Percentiles rank a stretch among this genome's conserved stretches.
Conservation (phyloP, 805 yeast genomes). For the Barnettozyma californica region DNA sequence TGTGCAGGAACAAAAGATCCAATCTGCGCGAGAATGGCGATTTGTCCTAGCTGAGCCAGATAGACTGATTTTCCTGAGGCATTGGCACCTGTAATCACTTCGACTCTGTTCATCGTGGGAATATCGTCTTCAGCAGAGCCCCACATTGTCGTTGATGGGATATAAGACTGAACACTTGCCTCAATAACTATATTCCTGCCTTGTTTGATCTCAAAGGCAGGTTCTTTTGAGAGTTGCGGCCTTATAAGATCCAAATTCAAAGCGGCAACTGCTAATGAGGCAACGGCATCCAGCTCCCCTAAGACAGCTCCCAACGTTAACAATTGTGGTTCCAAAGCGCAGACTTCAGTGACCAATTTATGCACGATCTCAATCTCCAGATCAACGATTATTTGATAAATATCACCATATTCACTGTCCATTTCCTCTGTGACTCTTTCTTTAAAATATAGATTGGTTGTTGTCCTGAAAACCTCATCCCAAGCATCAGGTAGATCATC, state of each 20-base stretch:
- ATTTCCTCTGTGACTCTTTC: conserved; percentile 26
- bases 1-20: conserved; percentile 52
- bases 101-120: not conserved
- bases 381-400: conserved; percentile 36
- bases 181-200: conserved; percentile 48
- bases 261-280: conserved; percentile 31
- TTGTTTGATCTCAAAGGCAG: conserved; percentile 27
- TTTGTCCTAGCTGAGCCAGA: conserved; percentile 42
- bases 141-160: conserved; percentile 37
- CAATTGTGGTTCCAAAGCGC: conserved; percentile 13
- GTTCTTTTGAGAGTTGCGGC: conserved; percentile 29
- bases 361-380: conserved; percentile 36
- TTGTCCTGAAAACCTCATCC: conserved; percentile 35
- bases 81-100: conserved; percentile 46
- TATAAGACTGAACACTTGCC: conserved; percentile 31
- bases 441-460: conserved; percentile 34
- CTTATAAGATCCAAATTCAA: conserved; percentile 23
- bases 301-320: conserved; percentile 19
- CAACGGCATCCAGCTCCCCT: conserved; percentile 34
- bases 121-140: not conserved
- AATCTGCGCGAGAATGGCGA: conserved; percentile 45
- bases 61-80: conserved; percentile 50
- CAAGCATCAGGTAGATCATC: conserved; percentile 20
- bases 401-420: conserved; percentile 38
- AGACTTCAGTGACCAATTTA: conserved; percentile 25